These are phyloP conservation scores for Podospora bellae-mahoneyi DNA, from an alignment of 495 filamentous ascomycete genomes.

Conservation along the genomic window DNA sequence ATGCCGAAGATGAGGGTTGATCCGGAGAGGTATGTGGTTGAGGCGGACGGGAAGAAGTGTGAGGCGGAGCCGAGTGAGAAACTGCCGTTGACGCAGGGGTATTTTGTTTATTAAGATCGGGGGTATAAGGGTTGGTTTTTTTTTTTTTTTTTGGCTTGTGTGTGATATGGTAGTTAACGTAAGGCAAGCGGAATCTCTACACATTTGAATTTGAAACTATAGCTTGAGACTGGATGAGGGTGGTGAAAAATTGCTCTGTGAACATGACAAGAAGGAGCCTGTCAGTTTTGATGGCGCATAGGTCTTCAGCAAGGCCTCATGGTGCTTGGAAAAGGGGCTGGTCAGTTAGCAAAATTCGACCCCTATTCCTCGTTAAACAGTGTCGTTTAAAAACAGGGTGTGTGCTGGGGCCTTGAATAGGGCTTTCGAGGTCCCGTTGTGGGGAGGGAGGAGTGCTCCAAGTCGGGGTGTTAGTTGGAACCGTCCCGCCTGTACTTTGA, in stretches of 20 bases:
- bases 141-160: background rate
- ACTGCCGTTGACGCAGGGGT: slow-evolving; percentile 79
- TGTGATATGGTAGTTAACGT: too few relatives aligned
- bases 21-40: slow-evolving; percentile 84
- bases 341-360: too few relatives aligned
- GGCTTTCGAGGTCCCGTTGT: background rate
- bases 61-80: slow-evolving; percentile 66
- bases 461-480: background rate
- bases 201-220: too few relatives aligned
- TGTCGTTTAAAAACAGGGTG: background rate
- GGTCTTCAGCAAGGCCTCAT: too few relatives aligned
- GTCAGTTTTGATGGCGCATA: too few relatives aligned
- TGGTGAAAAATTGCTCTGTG: too few relatives aligned
- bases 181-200: too few relatives aligned
- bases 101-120: slow-evolving; percentile 65
- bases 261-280: too few relatives aligned
- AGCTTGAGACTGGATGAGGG: too few relatives aligned
- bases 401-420: background rate
- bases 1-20: slow-evolving; percentile 94
- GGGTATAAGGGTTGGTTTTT: background rate
- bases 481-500: background rate
- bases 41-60: slow-evolving; percentile 79
- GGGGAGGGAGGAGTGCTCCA: background rate
- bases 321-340: too few relatives aligned
- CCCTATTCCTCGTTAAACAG: too few relatives aligned